Percentiles rank a stretch among this genome's conserved stretches.
These are phyloP conservation scores for Serendipita sp. DNA, from an alignment of 768 basidiomycete genomes.

Conservation along the genomic window DNA sequence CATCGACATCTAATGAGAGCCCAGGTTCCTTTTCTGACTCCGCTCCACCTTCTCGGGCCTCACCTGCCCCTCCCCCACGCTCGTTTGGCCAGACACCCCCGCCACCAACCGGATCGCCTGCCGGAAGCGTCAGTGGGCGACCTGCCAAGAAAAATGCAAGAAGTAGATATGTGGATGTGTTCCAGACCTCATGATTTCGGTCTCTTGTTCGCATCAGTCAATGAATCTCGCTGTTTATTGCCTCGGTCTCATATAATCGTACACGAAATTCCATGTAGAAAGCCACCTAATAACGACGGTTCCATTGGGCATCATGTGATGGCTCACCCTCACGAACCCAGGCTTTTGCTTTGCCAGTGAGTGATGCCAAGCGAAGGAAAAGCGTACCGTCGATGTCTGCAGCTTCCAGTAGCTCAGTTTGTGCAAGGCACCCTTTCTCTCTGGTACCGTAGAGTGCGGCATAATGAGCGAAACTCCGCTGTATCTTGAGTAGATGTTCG, in stretches of 20 bases:
- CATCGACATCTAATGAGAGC: constrained; percentile 26
- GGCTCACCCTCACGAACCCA: constrained; percentile 5
- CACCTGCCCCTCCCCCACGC: constrained; percentile 12
- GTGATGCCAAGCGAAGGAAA: not conserved
- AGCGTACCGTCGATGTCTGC: not conserved
- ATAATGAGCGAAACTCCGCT: constrained; percentile 35
- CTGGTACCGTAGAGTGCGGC: constrained; percentile 26
- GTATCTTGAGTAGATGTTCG: constrained; percentile 32
- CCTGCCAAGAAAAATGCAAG: constrained; percentile 59
- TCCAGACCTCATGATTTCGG: constrained; percentile 25
- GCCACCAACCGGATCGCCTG: constrained; percentile 31
- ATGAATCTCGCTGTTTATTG: not conserved
- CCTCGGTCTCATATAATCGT: not conserved
- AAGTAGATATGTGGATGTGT: constrained; percentile 82
- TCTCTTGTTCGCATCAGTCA: not conserved
- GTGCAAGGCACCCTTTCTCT: constrained; percentile 5
- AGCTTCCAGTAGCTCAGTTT: not conserved
- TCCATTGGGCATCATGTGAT: constrained; percentile 4
- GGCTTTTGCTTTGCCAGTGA: not conserved
- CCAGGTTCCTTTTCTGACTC: constrained; percentile 12
- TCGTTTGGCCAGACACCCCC: constrained; percentile 17
- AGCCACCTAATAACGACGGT: not conserved
- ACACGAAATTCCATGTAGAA: not conserved
- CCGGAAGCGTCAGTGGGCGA: constrained; percentile 30
- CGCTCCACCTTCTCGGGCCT: constrained; percentile 9